Evolutionary conservation across 2,329 filamentous ascomycete genomes (phyloP), one percentile per base, ranked within the genome.

Genomic region (Drechslerella dactyloides): DNA sequence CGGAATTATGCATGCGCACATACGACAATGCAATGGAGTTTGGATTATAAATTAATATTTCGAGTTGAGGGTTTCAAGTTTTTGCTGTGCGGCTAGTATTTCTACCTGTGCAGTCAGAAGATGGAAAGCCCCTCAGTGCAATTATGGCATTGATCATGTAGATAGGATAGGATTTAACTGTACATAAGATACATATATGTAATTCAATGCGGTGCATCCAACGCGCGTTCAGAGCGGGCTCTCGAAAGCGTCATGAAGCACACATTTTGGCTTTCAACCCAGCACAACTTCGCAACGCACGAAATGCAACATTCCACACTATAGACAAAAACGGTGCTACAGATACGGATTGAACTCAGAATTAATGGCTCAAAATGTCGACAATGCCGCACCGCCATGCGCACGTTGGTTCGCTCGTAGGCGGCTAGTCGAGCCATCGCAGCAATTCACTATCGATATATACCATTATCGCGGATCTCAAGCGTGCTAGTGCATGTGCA

Each of bases 21-120:
- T 33, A 42, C 19, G 52, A 66, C 48, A 21, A 54, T 58, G 54
- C n/a, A 35, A 59, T 40, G 66, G 66, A 70, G 66, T 70, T 70
- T 33, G 59, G 66, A 27, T 62, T 51, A 33, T 60, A 40, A 50
- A 37, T 48, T n/a, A 24, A 27, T 59, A 37, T n/a, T 59, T 30
- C n/a, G 11, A 54, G 35, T n/a, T n/a, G n/a, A n/a, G n/a, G n/a
- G n/a, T n/a, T n/a, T n/a, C n/a, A n/a, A n/a, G n/a, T n/a, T n/a
- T n/a, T n/a, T n/a, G n/a, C n/a, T n/a, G n/a, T n/a, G n/a, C n/a
- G n/a, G n/a, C n/a, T n/a, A n/a, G n/a, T n/a, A n/a, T 10, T 33
- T 35, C 35, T 23, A 51, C 24, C 46, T 17, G n/a, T 33, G 8
- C 27, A 3, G 27, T 33, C 27, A 33, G 27, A 8, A 33, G 27